These are phyloP conservation scores for Malbranchea zuffiana DNA, from an alignment of 2,329 filamentous ascomycete species.

Conservation along the genomic window DNA sequence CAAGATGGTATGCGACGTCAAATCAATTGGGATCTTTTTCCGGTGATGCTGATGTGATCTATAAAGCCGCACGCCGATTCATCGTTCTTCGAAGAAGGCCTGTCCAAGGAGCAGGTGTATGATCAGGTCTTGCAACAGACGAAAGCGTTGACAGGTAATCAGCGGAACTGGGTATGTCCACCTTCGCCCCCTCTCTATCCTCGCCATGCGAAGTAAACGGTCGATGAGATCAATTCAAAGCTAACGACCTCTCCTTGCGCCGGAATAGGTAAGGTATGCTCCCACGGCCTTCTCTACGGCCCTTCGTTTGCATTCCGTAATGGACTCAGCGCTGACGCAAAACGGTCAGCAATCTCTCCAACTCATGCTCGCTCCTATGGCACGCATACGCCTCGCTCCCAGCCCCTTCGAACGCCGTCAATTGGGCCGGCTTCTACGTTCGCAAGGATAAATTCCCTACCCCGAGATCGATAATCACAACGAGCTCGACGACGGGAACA, in stretches of 20 bases:
- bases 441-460: constrained; percentile 33
- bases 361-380: constrained; percentile 40
- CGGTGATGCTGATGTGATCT: too few species aligned
- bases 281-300: background rate
- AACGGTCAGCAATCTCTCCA: constrained; percentile 39
- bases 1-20: too few species aligned
- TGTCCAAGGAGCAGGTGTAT: constrained; percentile 35
- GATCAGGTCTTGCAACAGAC: constrained; percentile 32
- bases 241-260: too few species aligned
- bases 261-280: background rate
- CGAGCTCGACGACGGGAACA: constrained; percentile 18
- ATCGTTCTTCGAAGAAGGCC: constrained; percentile 31
- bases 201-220: too few species aligned
- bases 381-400: constrained; percentile 38
- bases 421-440: constrained; percentile 42
- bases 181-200: too few species aligned
- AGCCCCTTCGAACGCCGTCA: constrained; percentile 33
- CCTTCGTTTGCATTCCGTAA: background rate
- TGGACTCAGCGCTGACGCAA: background rate
- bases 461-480: too few species aligned
- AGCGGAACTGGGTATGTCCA: constrained; percentile 37
- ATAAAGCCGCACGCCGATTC: constrained; percentile 38
- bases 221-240: too few species aligned
- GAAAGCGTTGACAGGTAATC: constrained; percentile 29
- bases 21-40: too few species aligned